Conservation (phyloP, 257 asterid species). For the Solanum etuberosum region DNA sequence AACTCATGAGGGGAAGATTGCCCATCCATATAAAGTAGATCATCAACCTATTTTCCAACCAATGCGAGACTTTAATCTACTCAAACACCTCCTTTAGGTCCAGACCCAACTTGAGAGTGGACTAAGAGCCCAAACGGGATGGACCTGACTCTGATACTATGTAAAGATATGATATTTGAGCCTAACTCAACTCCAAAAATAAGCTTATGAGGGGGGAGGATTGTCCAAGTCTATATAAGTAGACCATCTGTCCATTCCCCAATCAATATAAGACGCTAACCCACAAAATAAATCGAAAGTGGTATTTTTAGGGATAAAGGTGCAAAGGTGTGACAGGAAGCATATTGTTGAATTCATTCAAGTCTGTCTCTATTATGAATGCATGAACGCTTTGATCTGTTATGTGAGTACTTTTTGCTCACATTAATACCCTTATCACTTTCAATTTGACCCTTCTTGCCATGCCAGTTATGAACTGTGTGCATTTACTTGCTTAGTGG, state of each 20-base stretch:
- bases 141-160: background rate
- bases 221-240: background rate
- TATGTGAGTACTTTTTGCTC: background rate
- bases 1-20: background rate
- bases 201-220: background rate
- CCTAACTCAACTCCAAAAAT: background rate
- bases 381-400: background rate
- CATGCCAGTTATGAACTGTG: background rate
- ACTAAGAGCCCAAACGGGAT: background rate
- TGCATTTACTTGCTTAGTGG: constrained; percentile 1
- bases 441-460: background rate
- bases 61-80: background rate
- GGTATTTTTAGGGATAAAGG: background rate
- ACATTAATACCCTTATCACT: background rate
- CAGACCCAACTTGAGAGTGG: background rate
- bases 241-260: background rate
- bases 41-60: background rate
- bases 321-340: background rate
- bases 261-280: background rate
- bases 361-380: background rate
- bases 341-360: background rate
- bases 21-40: background rate
- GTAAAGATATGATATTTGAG: background rate
- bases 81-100: background rate
- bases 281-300: background rate